These are phyloP conservation scores for Pseudocercospora pini-densiflorae DNA, from an alignment of 2,329 filamentous ascomycete genomes.

Conservation along the genomic window DNA sequence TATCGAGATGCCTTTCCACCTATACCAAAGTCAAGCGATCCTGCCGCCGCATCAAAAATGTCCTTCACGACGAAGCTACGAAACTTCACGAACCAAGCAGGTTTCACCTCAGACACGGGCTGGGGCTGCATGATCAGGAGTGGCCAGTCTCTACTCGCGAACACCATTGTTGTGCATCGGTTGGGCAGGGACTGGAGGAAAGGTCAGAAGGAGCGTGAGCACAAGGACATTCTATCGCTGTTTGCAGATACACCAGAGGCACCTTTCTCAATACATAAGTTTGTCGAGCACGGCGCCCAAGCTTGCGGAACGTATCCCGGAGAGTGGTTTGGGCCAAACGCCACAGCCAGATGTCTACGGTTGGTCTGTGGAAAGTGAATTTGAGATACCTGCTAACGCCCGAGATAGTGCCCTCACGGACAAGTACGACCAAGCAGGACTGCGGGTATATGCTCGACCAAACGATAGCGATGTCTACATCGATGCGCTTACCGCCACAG, in stretches of 20 bases:
- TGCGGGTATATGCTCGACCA: slow-evolving; percentile 86
- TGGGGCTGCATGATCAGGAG: slow-evolving; percentile 99
- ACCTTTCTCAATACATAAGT: slow-evolving; percentile 93
- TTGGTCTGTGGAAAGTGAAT: slow-evolving; percentile 51
- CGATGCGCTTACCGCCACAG: slow-evolving; percentile 80
- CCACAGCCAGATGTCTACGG: slow-evolving; percentile 93
- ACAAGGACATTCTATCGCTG: slow-evolving; percentile 73
- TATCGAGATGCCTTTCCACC: slow-evolving; percentile 85
- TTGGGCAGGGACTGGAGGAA: slow-evolving; percentile 87
- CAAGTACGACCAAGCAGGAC: slow-evolving; percentile 61
- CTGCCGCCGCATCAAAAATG: slow-evolving; percentile 71
- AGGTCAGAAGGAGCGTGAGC: slow-evolving; percentile 59
- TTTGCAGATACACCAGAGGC: slow-evolving; percentile 88
- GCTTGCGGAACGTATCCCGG: slow-evolving; percentile 94
- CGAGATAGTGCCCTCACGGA: slow-evolving; percentile 72
- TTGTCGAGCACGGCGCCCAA: slow-evolving; percentile 83
- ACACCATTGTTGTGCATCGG: slow-evolving; percentile 72
- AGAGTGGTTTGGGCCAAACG: slow-evolving; percentile 99
- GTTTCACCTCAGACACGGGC: slow-evolving; percentile 90
- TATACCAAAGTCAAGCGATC: slow-evolving; percentile 79
- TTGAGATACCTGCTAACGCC: slow-evolving; percentile 18
- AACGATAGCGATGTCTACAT: slow-evolving; percentile 93
- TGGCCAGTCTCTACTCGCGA: slow-evolving; percentile 90
- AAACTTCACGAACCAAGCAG: slow-evolving; percentile 75
- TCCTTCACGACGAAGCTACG: slow-evolving; percentile 85